phyloP scores from a whole-genome alignment of 768 basidiomycete species.

The Crassisporium funariophilum region DNA sequence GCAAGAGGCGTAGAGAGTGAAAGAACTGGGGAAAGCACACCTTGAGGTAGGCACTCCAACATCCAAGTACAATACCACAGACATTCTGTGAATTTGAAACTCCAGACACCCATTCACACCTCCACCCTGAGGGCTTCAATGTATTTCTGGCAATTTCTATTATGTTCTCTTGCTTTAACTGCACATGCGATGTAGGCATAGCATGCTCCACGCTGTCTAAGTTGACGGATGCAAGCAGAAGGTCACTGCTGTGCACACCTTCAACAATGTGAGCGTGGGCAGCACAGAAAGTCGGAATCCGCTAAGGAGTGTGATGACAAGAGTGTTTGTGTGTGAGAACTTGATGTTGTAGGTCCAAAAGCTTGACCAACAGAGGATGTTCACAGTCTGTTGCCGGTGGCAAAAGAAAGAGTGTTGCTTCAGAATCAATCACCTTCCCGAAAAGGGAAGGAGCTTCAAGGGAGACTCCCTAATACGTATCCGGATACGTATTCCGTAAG shows the following conservation, averaged over 20 bases:
- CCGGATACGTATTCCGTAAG: too few species aligned
- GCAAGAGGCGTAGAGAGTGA: conserved; percentile 1
- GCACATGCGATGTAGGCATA: conserved; percentile 19
- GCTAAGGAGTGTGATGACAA: conserved; percentile 18
- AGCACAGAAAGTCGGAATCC: conserved; percentile 21
- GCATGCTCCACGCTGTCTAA: conserved; percentile 13
- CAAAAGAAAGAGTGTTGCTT: too few species aligned
- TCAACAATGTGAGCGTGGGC: too few species aligned
- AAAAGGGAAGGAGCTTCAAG: too few species aligned
- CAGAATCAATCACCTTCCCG: too few species aligned
- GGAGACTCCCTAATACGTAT: too few species aligned
- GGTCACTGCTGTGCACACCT: too few species aligned
- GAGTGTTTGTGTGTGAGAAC: neutral
- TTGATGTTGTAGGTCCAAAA: neutral
- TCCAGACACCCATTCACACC: conserved; percentile 30
- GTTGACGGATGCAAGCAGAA: neutral
- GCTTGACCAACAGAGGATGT: neutral
- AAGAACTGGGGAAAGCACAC: conserved; percentile 18
- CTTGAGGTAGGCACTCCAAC: conserved; percentile 32
- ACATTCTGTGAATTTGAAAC: conserved; percentile 11
- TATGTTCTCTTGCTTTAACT: conserved; percentile 18
- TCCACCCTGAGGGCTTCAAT: conserved; percentile 18
- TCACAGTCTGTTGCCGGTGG: too few species aligned
- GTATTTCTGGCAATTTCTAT: conserved; percentile 29
- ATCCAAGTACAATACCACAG: conserved; percentile 24